phyloP scores from a whole-genome alignment of 2,329 filamentous ascomycete species.

The Ophiostoma australiae region DNA sequence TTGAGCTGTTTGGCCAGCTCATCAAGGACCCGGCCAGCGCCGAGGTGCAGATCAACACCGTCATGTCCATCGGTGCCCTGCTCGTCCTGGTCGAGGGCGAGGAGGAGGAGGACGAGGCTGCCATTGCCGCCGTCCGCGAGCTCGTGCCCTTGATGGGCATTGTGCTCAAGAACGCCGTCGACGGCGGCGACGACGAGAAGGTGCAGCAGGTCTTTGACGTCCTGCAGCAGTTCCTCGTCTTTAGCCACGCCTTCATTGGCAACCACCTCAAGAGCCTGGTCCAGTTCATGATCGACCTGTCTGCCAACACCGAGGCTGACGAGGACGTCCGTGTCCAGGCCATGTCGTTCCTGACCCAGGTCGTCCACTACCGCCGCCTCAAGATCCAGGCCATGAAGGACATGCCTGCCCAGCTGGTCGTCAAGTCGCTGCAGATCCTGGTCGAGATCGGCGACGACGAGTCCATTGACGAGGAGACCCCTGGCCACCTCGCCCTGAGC shows the following conservation, averaged over 20 bases:
- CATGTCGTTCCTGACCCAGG: conserved; percentile 89
- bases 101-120: conserved; percentile 74
- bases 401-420: conserved; percentile 79
- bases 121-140: conserved; percentile 69
- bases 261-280: conserved; percentile 85
- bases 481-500: conserved; percentile 76
- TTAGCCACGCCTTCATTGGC: conserved; percentile 77
- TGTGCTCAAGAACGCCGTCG: conserved; percentile 78
- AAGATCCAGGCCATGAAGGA: conserved; percentile 86
- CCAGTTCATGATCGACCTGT: conserved; percentile 88
- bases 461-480: conserved; percentile 80
- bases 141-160: conserved; percentile 84
- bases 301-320: conserved; percentile 68
- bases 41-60: conserved; percentile 90
- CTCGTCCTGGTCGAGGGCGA: conserved; percentile 84
- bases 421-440: conserved; percentile 81
- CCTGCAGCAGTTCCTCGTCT: conserved; percentile 90
- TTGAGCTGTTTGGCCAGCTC: conserved; percentile 77
- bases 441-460: conserved; percentile 78
- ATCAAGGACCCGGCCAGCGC: conserved; percentile 86
- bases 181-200: conserved; percentile 76
- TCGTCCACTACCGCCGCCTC: conserved; percentile 84
- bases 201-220: conserved; percentile 90
- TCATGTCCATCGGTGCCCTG: conserved; percentile 82
- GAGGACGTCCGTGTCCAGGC: conserved; percentile 87